Percentiles rank a stretch among this genome's conserved stretches.
These are phyloP conservation scores for Immersiella caudata DNA, from an alignment of 495 filamentous ascomycete species.

Conservation along the genomic window DNA sequence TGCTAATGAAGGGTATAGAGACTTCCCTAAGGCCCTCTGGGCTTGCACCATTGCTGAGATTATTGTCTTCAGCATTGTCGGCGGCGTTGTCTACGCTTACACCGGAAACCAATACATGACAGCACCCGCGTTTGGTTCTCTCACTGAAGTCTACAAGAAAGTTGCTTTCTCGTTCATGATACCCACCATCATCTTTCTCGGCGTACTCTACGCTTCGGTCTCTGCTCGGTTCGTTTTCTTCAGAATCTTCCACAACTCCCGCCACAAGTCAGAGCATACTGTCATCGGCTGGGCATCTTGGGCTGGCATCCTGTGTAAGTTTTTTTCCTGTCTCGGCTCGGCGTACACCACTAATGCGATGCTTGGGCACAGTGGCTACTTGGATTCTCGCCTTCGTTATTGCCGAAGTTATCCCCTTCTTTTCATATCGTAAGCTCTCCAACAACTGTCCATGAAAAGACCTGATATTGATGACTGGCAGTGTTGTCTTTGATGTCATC, in stretches of 20 bases:
- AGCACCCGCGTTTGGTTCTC: constrained; percentile 78
- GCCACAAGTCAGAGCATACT: constrained; percentile 76
- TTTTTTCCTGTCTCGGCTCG: background rate
- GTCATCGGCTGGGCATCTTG: constrained; percentile 79
- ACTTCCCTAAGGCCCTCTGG: constrained; percentile 89
- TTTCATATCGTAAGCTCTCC: constrained; percentile 61
- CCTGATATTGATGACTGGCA: constrained; percentile 26
- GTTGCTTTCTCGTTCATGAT: constrained; percentile 91
- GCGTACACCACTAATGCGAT: background rate
- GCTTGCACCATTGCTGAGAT: constrained; percentile 84
- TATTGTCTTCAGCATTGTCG: constrained; percentile 77
- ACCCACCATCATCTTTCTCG: constrained; percentile 85
- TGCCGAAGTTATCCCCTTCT: constrained; percentile 89
- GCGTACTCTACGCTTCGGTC: constrained; percentile 85
- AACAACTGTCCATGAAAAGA: too few relatives aligned
- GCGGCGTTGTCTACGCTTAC: constrained; percentile 75
- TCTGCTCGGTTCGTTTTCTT: constrained; percentile 88
- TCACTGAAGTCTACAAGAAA: constrained; percentile 75
- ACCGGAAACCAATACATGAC: constrained; percentile 84
- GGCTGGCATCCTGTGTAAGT: constrained; percentile 65
- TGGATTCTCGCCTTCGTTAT: constrained; percentile 84
- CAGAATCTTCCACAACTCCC: constrained; percentile 74
- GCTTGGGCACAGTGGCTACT: constrained; percentile 50
- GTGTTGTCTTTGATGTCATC: constrained; percentile 84
- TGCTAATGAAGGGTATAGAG: constrained; percentile 40